Evolutionary conservation across 257 asterid species (phyloP), one percentile per base, ranked within the genome.

Genomic region (Lycium barbarum): DNA sequence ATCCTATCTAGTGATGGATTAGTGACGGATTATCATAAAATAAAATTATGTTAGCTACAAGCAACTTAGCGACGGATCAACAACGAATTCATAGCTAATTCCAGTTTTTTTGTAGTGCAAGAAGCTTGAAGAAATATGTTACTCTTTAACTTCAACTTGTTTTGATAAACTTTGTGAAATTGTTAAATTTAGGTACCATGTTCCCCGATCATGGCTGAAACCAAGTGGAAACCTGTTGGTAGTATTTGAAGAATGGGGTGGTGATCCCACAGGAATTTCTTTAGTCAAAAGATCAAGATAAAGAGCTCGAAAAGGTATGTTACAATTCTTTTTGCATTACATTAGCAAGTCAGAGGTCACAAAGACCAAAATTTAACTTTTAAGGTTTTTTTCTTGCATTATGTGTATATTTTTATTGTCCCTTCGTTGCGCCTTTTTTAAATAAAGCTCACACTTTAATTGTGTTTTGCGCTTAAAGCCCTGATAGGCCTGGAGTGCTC

Each of bases 241-340:
- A 17, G 93, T 94, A 43, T 92, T 95, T 4, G 99, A 95, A 91
- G 98, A 94, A 92, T 88, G 89, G 91, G 98, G 98, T 43, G 99
- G 99, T 13, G 90, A 94, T 85, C 93, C 97, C 15, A 90, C 89
- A 47, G 85, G 90, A 88, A 90, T 95, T 45, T 88, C 92, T 38
- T 83, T 95, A 84, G 98, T 87, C 45, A 89, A 33, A 84, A 90
- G 96, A 86, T 87, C 87, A 49, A 74, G 81, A 74, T 74, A 13
- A 22, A 49, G 22, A 74, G n/a, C 65, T 78, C 6, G 7, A 51
- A 76, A 51, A 76, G 82, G 82, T 76, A 51, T 53, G 10, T 2
- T 54, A n/a, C 62, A 13, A 12, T 5, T 66, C 20, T 6, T 66
- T 66, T 8, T 22, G 38, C 70, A 62, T 62, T 62, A 9, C 36